Base-by-base conservation (phyloP, 2,329 filamentous ascomycete species). In the Xylaria sp. region DNA sequence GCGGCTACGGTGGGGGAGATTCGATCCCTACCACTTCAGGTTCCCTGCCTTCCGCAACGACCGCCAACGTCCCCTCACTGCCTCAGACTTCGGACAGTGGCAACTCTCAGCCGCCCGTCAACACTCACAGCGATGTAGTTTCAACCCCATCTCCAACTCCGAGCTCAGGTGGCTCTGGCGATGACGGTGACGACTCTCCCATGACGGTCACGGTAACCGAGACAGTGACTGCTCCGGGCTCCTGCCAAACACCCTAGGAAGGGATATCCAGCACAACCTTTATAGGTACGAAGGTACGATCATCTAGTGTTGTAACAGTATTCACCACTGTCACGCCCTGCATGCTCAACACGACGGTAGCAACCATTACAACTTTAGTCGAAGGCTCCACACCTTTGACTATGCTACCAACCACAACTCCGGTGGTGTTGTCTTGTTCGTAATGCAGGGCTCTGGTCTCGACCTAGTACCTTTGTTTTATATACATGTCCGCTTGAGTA, bases 121-220 rank as follows among this genome's bases (percentile, higher is more conserved):
- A 51, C 10, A 68, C 69, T 25, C 63, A 70, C 13, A 64, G 66
- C 46, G 73, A 68, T 9, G 54, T 68, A 20, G 55, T 52, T 41
- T 12, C 63, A 28, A 55, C 56, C 15, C 54, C 54, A 23, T 61
- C 54, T 46, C 28, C 66, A 41, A 66, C 68, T 39, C 57, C 57
- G 7, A 55, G 63, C 18, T 34, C 63, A 39, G 58, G 39, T n/a
- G 50, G 34, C 18, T 23, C 37, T 37, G 59, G 50, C 63, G 68
- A 58, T 23, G 72, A 56, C 58, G 59, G 71, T 41, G 41, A 15
- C 34, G 15, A 39, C 39, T 59, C 69, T 25, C 48, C 68, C 39
- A 70, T 75, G 0, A 74, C 72, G 8, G 65, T 78, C n/a, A 77
- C 75, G n/a, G 69, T 78, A 37, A 79, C 78, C 13, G 64, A 73